These are phyloP conservation scores for Mycena venus DNA, from an alignment of 768 basidiomycete species.

Conservation along the genomic window DNA sequence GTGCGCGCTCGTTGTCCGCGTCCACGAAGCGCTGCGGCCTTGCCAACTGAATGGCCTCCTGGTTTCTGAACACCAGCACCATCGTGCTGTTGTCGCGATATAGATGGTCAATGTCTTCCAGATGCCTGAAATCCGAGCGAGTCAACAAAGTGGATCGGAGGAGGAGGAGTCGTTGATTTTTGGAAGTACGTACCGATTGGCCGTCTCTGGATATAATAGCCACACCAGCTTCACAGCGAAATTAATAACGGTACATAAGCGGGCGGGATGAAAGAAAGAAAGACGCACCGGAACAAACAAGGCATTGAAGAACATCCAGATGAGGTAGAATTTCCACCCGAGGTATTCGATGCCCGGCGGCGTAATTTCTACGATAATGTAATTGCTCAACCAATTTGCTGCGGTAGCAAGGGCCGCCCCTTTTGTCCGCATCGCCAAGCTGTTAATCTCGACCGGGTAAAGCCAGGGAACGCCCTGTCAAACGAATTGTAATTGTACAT, in stretches of 20 bases:
- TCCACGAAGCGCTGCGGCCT: constrained; percentile 60
- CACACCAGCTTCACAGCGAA: constrained; percentile 52
- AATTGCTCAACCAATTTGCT: constrained; percentile 68
- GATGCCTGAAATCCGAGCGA: constrained; percentile 43
- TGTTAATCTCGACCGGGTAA: constrained; percentile 66
- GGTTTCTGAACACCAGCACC: constrained; percentile 56
- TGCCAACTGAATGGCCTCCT: constrained; percentile 58
- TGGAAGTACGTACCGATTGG: constrained; percentile 46
- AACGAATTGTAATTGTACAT: not conserved
- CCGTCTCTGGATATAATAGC: constrained; percentile 63
- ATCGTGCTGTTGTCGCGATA: constrained; percentile 59
- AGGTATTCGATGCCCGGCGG: constrained; percentile 60
- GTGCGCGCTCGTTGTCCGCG: constrained; percentile 47
- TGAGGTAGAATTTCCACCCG: constrained; percentile 64
- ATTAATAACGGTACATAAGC: not conserved
- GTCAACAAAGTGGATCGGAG: no score
- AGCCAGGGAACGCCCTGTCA: constrained; percentile 63
- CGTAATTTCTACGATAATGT: constrained; percentile 64
- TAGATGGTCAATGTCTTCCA: constrained; percentile 64
- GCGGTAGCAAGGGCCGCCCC: constrained; percentile 64
- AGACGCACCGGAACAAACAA: constrained; percentile 60
- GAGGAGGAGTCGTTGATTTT: no score
- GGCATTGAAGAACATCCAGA: constrained; percentile 64
- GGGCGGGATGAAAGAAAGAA: not conserved
- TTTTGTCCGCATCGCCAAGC: constrained; percentile 63